Evolutionary conservation across 345 rosid species (phyloP).

Genomic region (Fremontodendron californicum): DNA sequence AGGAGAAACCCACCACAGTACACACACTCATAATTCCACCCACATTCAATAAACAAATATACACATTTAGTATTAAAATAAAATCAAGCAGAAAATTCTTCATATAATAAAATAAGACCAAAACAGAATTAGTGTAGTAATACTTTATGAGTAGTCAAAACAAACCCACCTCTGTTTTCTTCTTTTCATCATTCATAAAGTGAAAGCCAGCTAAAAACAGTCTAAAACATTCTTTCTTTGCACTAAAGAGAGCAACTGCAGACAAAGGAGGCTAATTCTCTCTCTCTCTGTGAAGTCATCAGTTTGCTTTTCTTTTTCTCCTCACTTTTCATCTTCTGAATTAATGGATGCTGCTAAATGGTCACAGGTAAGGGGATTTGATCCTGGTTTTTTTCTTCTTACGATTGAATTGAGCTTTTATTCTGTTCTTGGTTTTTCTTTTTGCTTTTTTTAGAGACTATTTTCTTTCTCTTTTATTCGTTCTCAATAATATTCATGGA

Average conservation of each 20-base stretch:
- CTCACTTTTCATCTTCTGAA: slow-evolving; percentile 32
- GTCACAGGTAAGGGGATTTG: slow-evolving; percentile 38
- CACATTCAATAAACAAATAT: slow-evolving; percentile 21
- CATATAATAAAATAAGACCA: slow-evolving; percentile 22
- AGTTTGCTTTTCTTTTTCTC: slow-evolving; percentile 22
- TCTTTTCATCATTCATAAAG: slow-evolving; percentile 27
- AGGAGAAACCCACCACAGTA: slow-evolving; percentile 16
- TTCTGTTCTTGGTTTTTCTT: background rate
- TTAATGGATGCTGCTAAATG: slow-evolving; percentile 49
- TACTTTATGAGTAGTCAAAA: slow-evolving; percentile 34
- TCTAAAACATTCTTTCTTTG: slow-evolving; percentile 53
- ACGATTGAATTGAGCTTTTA: background rate
- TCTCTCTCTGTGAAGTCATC: slow-evolving; percentile 49
- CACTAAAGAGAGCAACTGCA: slow-evolving; percentile 43
- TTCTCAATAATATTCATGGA: slow-evolving; percentile 19
- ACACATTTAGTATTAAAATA: background rate
- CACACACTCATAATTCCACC: slow-evolving; percentile 44
- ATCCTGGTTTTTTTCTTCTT: slow-evolving; percentile 6
- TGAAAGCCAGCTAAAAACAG: slow-evolving; percentile 32
- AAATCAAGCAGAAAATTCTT: slow-evolving; percentile 24
- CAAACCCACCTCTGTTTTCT: slow-evolving; percentile 18
- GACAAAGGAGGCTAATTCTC: slow-evolving; percentile 44
- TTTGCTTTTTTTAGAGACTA: background rate
- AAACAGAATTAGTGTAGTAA: background rate
- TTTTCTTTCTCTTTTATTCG: background rate